Evolutionary conservation across 371 early-diverging fungal genomes (phyloP).

Genomic region (Actinomucor elegans): DNA sequence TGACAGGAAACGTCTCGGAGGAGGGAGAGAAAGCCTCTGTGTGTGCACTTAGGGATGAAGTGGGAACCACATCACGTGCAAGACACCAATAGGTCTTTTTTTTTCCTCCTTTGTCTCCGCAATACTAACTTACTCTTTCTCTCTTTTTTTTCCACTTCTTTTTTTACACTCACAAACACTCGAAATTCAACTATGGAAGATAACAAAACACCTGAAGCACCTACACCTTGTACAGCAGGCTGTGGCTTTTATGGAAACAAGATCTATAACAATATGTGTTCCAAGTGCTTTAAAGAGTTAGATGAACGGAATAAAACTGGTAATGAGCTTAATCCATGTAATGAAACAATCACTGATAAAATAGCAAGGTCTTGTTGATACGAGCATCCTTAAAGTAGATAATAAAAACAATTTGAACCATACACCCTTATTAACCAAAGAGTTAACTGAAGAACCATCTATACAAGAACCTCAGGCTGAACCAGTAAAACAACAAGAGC

Average conservation of each 20-base stretch:
- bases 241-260: constrained; percentile 67
- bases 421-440: constrained; percentile 7
- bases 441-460: constrained; percentile 3
- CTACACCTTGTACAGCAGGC: constrained; percentile 62
- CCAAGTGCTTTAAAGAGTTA: constrained; percentile 71
- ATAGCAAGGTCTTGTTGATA: constrained; percentile 1
- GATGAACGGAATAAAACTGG: constrained; percentile 24
- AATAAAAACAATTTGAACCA: no score
- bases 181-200: constrained; percentile 59
- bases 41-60: no score
- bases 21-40: no score
- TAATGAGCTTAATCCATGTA: no score
- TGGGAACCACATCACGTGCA: no score
- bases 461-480: not conserved
- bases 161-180: not conserved
- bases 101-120: not conserved
- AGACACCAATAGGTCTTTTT: no score
- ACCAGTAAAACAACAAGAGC: not conserved
- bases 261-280: constrained; percentile 78
- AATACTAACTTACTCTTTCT: constrained; percentile 2
- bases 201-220: constrained; percentile 45
- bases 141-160: constrained; percentile 5
- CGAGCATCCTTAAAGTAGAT: constrained; percentile 2
- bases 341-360: not conserved
- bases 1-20: no score